Evolutionary conservation across 2,329 filamentous ascomycete species (phyloP), one percentile per base, ranked within the genome.

Genomic region (Penicillium vulpinum): DNA sequence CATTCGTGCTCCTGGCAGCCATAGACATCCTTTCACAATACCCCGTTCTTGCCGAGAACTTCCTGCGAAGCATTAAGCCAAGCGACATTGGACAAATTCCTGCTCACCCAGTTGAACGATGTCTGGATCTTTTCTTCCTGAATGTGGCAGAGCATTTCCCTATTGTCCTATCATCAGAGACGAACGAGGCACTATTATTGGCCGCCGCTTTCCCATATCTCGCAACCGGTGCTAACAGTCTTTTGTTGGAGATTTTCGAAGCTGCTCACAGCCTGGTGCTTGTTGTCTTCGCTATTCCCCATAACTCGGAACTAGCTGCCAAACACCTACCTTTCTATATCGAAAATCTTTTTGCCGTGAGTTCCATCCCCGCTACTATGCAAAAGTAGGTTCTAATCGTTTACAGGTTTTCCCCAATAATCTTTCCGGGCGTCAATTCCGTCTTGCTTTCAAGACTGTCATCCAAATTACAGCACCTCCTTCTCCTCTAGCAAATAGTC

Each of bases 61-160:
- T 95, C 65, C 76, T 96, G 24, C 78, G 80, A 59, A 82, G 83
- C 21, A 88, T 88, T 48, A 81, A 82, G 56, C 85, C 85, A 6
- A 73, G 74, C 40, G 77, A 82, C 56, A 71, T 81, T 18, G 81
- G 83, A 39, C 74, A 79, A 38, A 85, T 89, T 31, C 84, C 88
- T 0, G 75, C 77, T 6, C 83, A 88, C 61, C 85, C 88, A 5
- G 78, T 91, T 2, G 85, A 91, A 63, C 83, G 89, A 56, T 88
- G 84, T 18, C 78, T 93, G n/a, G 89, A 94, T 69, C 83, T 96
- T 16, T 96, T 91, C 77, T 96, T 95, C 75, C 83, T 97, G 60
- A 94, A 95, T 69, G 85, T 88, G 0, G 88, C 90, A 2, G 92
- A 96, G 71, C 90, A 96, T 71, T 86, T 96, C 58, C 87, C 91